Percentiles rank a stretch among this genome's conserved stretches.
phyloP scores from a whole-genome alignment of 345 rosid species.

The Luvunga scandens region DNA sequence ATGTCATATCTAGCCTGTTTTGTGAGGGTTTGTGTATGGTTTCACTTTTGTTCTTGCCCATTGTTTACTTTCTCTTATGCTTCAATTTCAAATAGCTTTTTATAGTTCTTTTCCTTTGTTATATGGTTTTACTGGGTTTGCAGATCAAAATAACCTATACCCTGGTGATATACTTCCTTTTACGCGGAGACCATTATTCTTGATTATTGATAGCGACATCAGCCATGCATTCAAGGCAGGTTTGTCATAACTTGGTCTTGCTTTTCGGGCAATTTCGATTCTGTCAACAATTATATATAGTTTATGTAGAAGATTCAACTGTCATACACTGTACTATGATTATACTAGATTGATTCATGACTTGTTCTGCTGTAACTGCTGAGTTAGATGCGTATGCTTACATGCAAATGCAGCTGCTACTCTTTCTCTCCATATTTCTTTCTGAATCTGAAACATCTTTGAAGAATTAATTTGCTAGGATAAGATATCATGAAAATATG shows the following conservation, averaged over 20 bases:
- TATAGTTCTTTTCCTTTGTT: not conserved
- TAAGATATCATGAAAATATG: not conserved
- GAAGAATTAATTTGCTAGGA: not conserved
- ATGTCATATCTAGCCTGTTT: slow-evolving; percentile 3
- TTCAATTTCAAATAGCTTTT: not conserved
- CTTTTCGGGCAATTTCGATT: slow-evolving; percentile 16
- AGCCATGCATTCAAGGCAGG: slow-evolving; percentile 99
- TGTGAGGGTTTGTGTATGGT: not conserved
- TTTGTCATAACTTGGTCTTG: slow-evolving; percentile 78
- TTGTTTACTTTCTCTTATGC: not conserved
- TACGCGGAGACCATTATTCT: slow-evolving; percentile 86
- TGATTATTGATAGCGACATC: slow-evolving; percentile 90
- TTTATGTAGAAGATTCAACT: not conserved
- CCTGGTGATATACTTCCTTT: slow-evolving; percentile 97
- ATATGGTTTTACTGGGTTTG: slow-evolving; percentile 15
- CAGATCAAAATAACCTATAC: slow-evolving; percentile 76
- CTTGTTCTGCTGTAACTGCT: not conserved
- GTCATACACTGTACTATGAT: not conserved
- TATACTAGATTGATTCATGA: not conserved
- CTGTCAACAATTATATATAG: not conserved
- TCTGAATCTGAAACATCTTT: not conserved
- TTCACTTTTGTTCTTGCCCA: not conserved
- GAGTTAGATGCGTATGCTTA: not conserved
- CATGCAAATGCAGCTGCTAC: not conserved
- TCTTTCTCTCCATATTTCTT: not conserved